These are phyloP conservation scores for Aspergillus candidus DNA, from an alignment of 2,329 filamentous ascomycete genomes.

Conservation along the genomic window DNA sequence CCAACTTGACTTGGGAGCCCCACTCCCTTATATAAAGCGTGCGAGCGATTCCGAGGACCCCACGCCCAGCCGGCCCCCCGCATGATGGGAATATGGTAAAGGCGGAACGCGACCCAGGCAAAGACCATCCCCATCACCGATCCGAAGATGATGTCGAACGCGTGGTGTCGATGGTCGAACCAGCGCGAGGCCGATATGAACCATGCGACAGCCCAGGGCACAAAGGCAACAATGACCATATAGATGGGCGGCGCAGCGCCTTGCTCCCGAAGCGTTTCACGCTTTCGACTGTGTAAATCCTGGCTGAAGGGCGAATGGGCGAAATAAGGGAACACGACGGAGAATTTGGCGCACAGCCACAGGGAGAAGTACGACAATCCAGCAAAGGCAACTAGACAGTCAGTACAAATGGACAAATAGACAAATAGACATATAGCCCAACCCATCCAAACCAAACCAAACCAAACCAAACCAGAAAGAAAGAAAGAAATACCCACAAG, in stretches of 20 bases:
- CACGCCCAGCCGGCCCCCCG: constrained; percentile 84
- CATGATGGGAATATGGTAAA: constrained; percentile 75
- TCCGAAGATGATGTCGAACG: constrained; percentile 89
- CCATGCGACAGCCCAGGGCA: constrained; percentile 68
- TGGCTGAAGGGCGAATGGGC: constrained; percentile 23
- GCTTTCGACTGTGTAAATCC: constrained; percentile 15
- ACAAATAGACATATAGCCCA: background rate
- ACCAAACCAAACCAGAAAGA: constrained; percentile 48
- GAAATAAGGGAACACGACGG: constrained; percentile 42
- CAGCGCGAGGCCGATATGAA: constrained; percentile 83
- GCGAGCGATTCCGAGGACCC: constrained; percentile 66
- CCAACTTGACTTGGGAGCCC: constrained; percentile 28
- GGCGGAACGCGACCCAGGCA: constrained; percentile 70
- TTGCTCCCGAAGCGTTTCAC: constrained; percentile 56
- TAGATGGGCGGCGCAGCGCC: constrained; percentile 79
- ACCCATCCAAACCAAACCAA: constrained; percentile 4
- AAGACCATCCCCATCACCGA: constrained; percentile 67
- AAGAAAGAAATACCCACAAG: constrained; percentile 42
- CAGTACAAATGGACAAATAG: background rate
- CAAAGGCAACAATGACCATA: constrained; percentile 61
- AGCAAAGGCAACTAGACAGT: constrained; percentile 57
- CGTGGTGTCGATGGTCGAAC: constrained; percentile 83
- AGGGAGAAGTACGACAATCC: constrained; percentile 81
- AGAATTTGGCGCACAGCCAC: constrained; percentile 64
- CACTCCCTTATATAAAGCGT: constrained; percentile 55